Conservation (phyloP, 1,139 yeast species). For the Taphrina pruni region DNA sequence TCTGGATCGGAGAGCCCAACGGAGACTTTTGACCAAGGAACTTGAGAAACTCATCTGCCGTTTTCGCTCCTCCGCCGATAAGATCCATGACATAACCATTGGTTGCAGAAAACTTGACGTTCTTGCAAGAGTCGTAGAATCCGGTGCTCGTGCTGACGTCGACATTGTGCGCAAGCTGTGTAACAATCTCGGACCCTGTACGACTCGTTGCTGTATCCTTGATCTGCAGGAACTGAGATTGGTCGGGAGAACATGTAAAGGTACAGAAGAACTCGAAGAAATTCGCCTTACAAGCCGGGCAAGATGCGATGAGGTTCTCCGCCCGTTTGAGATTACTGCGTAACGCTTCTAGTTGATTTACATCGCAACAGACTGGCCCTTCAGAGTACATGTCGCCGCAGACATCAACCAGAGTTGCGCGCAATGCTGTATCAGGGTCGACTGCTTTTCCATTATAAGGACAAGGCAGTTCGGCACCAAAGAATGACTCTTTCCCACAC, state of each 20-base stretch:
- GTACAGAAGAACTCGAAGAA: slow-evolving; percentile 84
- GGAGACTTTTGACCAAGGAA: slow-evolving; percentile 91
- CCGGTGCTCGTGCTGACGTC: slow-evolving; percentile 64
- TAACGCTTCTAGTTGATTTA: slow-evolving; percentile 57
- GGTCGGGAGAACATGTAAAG: slow-evolving; percentile 89
- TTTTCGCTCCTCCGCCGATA: slow-evolving; percentile 92
- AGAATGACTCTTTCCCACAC: slow-evolving; percentile 81
- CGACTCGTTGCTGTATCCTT: slow-evolving; percentile 61
- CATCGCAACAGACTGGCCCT: slow-evolving; percentile 61
- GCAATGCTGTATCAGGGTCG: slow-evolving; percentile 57
- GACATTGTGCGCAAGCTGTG: slow-evolving; percentile 71
- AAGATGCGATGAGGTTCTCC: slow-evolving; percentile 80
- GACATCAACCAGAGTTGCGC: slow-evolving; percentile 59
- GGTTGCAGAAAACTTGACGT: slow-evolving; percentile 89
- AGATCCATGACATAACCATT: slow-evolving; percentile 97
- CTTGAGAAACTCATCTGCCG: slow-evolving; percentile 73
- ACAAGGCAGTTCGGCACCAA: slow-evolving; percentile 83
- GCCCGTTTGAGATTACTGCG: slow-evolving; percentile 69
- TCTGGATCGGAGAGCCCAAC: slow-evolving; percentile 93
- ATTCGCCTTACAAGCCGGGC: slow-evolving; percentile 92
- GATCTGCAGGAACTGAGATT: slow-evolving; percentile 73
- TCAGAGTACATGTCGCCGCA: slow-evolving; percentile 75
- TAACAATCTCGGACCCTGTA: slow-evolving; percentile 66
- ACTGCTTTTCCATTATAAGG: slow-evolving; percentile 62
- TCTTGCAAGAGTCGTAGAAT: slow-evolving; percentile 83